phyloP scores from a whole-genome alignment of 164 flowering plant species.

The Chimonanthus praecox region DNA sequence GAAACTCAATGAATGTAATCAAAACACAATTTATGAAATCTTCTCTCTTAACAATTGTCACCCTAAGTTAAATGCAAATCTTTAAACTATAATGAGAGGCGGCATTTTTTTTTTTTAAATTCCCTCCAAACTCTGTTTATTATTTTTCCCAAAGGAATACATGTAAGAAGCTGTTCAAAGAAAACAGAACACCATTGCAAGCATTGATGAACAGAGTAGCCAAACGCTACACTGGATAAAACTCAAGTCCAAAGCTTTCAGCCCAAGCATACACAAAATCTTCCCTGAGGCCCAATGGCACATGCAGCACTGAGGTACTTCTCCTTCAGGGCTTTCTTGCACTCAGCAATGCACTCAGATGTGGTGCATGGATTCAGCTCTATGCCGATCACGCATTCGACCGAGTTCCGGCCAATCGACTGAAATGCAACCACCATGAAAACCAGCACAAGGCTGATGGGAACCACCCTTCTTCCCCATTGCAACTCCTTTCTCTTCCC shows the following conservation, averaged over 20 bases:
- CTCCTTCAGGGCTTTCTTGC: conserved; percentile 22
- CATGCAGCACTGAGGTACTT: conserved; percentile 29
- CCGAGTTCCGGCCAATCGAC: conserved; percentile 9
- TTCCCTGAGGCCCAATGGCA: conserved; percentile 16
- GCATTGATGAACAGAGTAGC: no score
- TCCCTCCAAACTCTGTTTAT: no score
- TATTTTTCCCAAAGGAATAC: no score
- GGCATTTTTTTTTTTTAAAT: no score
- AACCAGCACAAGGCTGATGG: neutral
- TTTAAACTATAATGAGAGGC: no score
- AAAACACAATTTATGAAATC: no score
- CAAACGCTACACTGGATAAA: no score
- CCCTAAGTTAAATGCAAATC: no score
- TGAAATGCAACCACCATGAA: conserved; percentile 6
- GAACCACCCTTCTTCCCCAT: conserved; percentile 2
- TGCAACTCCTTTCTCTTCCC: neutral
- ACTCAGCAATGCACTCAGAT: conserved; percentile 21
- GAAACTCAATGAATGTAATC: no score
- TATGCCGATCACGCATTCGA: conserved; percentile 25
- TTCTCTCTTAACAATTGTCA: no score
- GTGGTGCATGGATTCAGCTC: conserved; percentile 27
- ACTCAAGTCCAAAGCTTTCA: conserved; percentile 4
- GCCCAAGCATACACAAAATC: conserved; percentile 29
- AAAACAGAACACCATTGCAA: no score
- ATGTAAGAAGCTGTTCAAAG: no score